Conservation (phyloP, 768 basidiomycete genomes). For the Phaeotremella skinneri region DNA sequence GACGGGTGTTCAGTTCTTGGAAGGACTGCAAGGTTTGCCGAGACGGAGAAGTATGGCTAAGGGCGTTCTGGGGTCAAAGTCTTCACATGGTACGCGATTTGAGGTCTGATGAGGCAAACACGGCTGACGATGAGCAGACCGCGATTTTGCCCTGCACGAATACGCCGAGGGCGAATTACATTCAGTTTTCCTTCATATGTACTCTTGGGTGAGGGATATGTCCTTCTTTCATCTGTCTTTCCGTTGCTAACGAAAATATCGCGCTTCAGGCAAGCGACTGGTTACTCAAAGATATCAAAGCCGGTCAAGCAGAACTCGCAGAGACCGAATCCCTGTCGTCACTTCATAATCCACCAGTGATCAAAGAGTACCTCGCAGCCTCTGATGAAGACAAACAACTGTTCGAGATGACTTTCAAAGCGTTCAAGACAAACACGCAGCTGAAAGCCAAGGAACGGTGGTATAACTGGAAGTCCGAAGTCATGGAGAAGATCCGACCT, state of each 20-base stretch:
- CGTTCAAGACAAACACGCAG: constrained; percentile 49
- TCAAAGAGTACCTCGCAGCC: constrained; percentile 50
- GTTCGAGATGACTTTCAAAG: constrained; percentile 48
- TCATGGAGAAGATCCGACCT: constrained; percentile 40
- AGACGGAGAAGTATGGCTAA: constrained; percentile 45
- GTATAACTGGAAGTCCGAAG: constrained; percentile 50
- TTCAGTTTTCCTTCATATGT: constrained; percentile 44
- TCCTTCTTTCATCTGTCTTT: not conserved
- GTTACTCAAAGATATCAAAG: constrained; percentile 43
- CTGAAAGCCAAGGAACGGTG: constrained; percentile 46
- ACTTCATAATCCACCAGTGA: constrained; percentile 43
- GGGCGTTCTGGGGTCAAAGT: constrained; percentile 38
- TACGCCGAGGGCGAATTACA: constrained; percentile 46
- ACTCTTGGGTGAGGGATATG: constrained; percentile 44
- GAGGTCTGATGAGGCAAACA: constrained; percentile 2
- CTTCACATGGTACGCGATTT: constrained; percentile 16
- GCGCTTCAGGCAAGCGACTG: constrained; percentile 41
- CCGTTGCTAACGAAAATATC: too few species aligned
- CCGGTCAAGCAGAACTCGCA: constrained; percentile 22
- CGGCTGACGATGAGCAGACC: constrained; percentile 21
- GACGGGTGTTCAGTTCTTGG: constrained; percentile 51
- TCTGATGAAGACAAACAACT: constrained; percentile 50
- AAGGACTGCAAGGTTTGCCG: constrained; percentile 40
- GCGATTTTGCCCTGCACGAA: constrained; percentile 43
- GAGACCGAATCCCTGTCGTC: constrained; percentile 19